These are phyloP conservation scores for Taphrina communis DNA, from an alignment of 1,139 yeast species.

Conservation along the genomic window DNA sequence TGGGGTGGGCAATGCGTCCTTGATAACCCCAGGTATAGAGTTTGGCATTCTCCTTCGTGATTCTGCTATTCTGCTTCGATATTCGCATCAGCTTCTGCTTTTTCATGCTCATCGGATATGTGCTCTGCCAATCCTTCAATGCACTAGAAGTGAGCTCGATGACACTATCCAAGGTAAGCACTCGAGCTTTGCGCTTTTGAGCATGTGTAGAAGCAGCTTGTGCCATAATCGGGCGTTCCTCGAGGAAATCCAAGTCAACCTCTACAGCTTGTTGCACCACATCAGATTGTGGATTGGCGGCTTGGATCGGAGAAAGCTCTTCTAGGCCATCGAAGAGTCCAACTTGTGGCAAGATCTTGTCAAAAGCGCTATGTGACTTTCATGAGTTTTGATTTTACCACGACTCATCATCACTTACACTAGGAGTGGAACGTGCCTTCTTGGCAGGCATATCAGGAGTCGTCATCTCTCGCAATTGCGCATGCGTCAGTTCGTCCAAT, in stretches of 20 bases:
- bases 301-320: conserved; percentile 6
- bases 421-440: not conserved
- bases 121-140: conserved; percentile 11
- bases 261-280: not conserved
- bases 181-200: conserved; percentile 12
- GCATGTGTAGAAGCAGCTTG: not conserved
- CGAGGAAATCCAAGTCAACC: conserved; percentile 16
- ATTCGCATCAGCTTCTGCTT: conserved; percentile 6
- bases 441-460: not conserved
- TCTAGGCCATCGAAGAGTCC: conserved; percentile 15
- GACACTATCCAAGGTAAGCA: conserved; percentile 9
- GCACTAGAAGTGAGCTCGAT: conserved; percentile 17
- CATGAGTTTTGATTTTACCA: not conserved
- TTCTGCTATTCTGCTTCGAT: not conserved
- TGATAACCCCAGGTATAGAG: not conserved
- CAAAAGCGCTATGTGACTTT: not conserved
- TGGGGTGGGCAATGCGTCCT: conserved; percentile 8
- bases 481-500: too few species aligned
- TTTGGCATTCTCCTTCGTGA: not conserved
- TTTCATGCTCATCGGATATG: conserved; percentile 10
- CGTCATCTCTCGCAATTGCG: too few species aligned
- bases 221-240: not conserved
- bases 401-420: not conserved
- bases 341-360: not conserved
- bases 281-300: not conserved